Conservation (phyloP, 352 stramenopile genomes). For the Globisporangium nagaii region DNA sequence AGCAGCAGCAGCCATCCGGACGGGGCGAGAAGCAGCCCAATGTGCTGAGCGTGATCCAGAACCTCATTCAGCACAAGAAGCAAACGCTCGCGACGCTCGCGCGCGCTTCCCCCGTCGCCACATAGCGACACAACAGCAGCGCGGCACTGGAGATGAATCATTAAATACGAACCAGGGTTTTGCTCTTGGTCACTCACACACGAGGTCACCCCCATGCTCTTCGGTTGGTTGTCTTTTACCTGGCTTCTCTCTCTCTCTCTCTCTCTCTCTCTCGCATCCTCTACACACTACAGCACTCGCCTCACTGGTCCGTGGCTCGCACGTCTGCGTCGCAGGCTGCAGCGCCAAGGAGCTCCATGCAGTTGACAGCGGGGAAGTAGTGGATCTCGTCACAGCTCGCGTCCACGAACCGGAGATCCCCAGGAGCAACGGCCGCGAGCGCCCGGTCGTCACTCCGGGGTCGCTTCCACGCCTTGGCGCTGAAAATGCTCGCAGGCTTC, state of each 20-base stretch:
- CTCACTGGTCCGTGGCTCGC: too few species aligned
- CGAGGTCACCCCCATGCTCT: too few species aligned
- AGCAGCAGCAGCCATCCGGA: background rate
- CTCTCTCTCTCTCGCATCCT: background rate
- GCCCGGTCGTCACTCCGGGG: slow-evolving; percentile 4
- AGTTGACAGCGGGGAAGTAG: slow-evolving; percentile 76
- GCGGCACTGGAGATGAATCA: too few species aligned
- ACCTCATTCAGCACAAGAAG: slow-evolving; percentile 75
- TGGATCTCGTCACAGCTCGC: slow-evolving; percentile 41
- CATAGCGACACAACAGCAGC: slow-evolving; percentile 3
- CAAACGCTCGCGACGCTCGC: slow-evolving; percentile 54
- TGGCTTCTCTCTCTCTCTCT: background rate
- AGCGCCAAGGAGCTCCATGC: slow-evolving; percentile 65
- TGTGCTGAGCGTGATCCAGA: slow-evolving; percentile 69
- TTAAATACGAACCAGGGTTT: too few species aligned
- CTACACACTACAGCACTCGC: background rate
- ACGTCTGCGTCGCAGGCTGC: slow-evolving; percentile 49
- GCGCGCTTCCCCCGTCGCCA: slow-evolving; percentile 14
- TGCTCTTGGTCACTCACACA: too few species aligned
- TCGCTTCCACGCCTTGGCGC: background rate
- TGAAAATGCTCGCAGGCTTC: slow-evolving; percentile 24
- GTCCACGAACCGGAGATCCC: slow-evolving; percentile 46
- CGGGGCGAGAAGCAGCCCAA: slow-evolving; percentile 55
- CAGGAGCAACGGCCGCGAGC: slow-evolving; percentile 23
- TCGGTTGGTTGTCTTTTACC: too few species aligned